Evolutionary conservation across 2,329 filamentous ascomycete genomes (phyloP), one percentile per base, ranked within the genome.

Genomic region (Penicillium sp.): DNA sequence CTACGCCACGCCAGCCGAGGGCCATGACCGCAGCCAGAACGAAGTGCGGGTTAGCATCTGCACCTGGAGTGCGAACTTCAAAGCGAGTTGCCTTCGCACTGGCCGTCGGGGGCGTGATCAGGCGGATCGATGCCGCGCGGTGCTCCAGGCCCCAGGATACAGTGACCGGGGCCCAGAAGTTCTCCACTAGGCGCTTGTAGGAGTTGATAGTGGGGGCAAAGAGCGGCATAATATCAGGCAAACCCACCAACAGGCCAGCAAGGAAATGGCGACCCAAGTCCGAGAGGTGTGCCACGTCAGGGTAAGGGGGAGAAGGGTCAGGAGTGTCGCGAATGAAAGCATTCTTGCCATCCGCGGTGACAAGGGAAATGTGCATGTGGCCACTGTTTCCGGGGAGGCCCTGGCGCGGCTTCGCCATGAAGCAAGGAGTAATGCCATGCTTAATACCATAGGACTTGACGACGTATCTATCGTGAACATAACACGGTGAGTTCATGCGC

Each of bases 161-260:
- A 0, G 94, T 97, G 6, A 99, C 95, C 0, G 95, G 95, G 0
- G 95, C 95, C 95, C 95, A 99, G 79, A 97, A 98, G 80, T 98
- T 98, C 81, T 99, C 95, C 2, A 99, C 95, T 0, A 99, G 85
- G 3, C 95, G 89, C 80, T 99, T 99, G 83, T 99, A 99, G 63
- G 92, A 96, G 83, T 99, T 99, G 73, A 99, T 86, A 0, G 92
- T 99, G 0, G 95, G 95, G 0, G 94, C 95, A 13, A 99, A 83
- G 60, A 98, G 83, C 0, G 95, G 95, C 95, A 99, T 99, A 68
- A 98, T 87, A 72, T 97, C 92, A 2, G 95, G 92, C 4, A 99
- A 84, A 14, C 94, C 95, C 26, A 92, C 89, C 0, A 99, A 84
- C 1, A 99, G 78, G 7, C 95, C 95, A 0, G 95, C 95, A 0